These are phyloP conservation scores for Setaria italica DNA, from an alignment of 202 grass and related monocot species.

Conservation along the genomic window DNA sequence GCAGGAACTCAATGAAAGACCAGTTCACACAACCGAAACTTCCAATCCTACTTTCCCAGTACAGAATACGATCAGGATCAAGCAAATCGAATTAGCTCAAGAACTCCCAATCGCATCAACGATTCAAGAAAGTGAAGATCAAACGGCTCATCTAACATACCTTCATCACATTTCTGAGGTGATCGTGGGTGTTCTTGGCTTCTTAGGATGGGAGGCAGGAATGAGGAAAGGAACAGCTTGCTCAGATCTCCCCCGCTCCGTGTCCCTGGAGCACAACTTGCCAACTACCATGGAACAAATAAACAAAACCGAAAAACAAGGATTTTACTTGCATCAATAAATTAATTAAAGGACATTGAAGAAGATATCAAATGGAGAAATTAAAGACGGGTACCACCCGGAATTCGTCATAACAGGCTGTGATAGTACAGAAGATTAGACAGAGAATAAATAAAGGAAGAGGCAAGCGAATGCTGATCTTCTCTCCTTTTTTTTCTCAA, in stretches of 20 bases:
- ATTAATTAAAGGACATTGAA: conserved; percentile 4
- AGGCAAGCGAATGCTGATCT: conserved; percentile 20
- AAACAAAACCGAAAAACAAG: conserved; percentile 44
- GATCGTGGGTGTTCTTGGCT: not conserved
- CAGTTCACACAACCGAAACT: not conserved
- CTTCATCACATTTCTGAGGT: conserved; percentile 33
- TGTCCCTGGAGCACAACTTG: conserved; percentile 39
- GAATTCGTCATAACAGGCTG: conserved; percentile 42
- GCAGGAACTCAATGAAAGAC: conserved; percentile 24
- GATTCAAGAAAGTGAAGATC: not conserved
- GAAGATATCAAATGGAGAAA: conserved; percentile 35
- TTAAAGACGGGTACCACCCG: conserved; percentile 9
- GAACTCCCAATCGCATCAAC: not conserved
- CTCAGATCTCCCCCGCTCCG: conserved; percentile 39
- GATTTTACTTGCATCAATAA: conserved; percentile 31
- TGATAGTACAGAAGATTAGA: conserved; percentile 19
- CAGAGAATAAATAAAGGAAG: not conserved
- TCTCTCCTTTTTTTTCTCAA: not conserved
- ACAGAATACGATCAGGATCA: conserved; percentile 7
- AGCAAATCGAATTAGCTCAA: not conserved
- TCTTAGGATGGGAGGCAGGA: not conserved
- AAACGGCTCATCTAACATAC: conserved; percentile 2
- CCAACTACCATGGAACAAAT: conserved; percentile 52
- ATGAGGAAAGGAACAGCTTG: conserved; percentile 33
- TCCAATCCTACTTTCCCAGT: not conserved